Conservation (phyloP, 2,329 filamentous ascomycete genomes). For the Leptodontidium sp. region DNA sequence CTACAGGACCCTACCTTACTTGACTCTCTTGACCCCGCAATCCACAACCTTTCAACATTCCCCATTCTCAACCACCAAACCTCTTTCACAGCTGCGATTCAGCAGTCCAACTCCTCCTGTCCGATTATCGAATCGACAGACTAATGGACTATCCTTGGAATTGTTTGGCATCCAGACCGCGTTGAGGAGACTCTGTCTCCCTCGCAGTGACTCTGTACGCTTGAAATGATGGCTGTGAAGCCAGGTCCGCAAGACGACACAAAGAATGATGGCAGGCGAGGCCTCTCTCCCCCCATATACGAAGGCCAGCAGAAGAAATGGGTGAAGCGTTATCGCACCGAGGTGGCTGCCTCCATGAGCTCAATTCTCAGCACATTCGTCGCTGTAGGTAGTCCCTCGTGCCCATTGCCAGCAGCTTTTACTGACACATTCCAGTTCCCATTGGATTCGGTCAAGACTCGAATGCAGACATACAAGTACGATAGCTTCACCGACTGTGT, state of each 20-base stretch:
- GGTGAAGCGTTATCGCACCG: slow-evolving; percentile 80
- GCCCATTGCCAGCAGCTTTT: not conserved
- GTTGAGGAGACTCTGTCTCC: slow-evolving; percentile 64
- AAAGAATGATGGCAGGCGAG: slow-evolving; percentile 29
- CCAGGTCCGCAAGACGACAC: slow-evolving; percentile 40
- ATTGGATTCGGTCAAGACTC: slow-evolving; percentile 87
- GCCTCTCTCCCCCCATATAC: slow-evolving; percentile 25
- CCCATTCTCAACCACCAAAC: not conserved
- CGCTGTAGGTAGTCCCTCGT: slow-evolving; percentile 59
- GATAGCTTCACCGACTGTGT: slow-evolving; percentile 78
- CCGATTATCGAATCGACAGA: slow-evolving; percentile 38
- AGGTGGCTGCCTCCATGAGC: slow-evolving; percentile 79
- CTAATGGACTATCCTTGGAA: slow-evolving; percentile 62
- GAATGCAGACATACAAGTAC: slow-evolving; percentile 88
- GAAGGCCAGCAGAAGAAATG: slow-evolving; percentile 55
- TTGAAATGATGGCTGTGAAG: slow-evolving; percentile 52
- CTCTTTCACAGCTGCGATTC: slow-evolving; percentile 41
- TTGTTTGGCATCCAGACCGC: slow-evolving; percentile 64
- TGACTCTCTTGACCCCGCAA: slow-evolving; percentile 19
- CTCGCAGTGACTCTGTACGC: slow-evolving; percentile 48
- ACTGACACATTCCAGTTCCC: slow-evolving; percentile 62
- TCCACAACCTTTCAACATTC: slow-evolving; percentile 12
- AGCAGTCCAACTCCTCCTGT: slow-evolving; percentile 37
- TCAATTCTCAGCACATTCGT: slow-evolving; percentile 80
- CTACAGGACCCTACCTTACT: not conserved